Conservation (phyloP, 148 eudicot genomes). For the Rhododendron mucronatum region DNA sequence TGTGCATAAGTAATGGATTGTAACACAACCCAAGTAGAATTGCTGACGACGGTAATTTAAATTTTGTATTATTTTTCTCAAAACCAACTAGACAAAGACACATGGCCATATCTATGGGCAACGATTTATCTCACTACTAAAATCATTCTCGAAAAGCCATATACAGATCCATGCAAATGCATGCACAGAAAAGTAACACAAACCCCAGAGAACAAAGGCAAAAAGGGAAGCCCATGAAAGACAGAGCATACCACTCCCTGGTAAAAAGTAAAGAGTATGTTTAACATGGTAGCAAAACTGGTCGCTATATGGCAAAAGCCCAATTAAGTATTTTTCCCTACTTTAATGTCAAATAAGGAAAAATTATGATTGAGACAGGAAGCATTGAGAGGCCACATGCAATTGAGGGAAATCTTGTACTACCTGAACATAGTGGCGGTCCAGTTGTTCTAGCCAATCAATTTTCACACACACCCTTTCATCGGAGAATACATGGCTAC, state of each 20-base stretch:
- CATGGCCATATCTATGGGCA: neutral
- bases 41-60: neutral
- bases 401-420: conserved; percentile 3
- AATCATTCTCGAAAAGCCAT: neutral
- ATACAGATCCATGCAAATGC: neutral
- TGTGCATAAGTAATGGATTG: neutral
- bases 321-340: neutral
- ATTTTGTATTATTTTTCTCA: neutral
- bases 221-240: neutral
- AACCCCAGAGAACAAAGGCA: neutral
- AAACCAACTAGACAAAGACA: neutral
- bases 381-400: neutral
- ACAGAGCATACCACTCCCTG: neutral
- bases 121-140: neutral
- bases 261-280: neutral
- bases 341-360: neutral
- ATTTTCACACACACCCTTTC: conserved; percentile 82
- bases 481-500: conserved; percentile 74
- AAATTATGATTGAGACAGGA: neutral
- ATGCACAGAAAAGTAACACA: neutral
- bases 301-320: neutral
- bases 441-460: conserved; percentile 86
- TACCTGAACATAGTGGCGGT: conserved; percentile 87
- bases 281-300: neutral
- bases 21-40: neutral